Base-by-base conservation (phyloP, 2,329 filamentous ascomycete genomes). In the Aplosporella prunicola region DNA sequence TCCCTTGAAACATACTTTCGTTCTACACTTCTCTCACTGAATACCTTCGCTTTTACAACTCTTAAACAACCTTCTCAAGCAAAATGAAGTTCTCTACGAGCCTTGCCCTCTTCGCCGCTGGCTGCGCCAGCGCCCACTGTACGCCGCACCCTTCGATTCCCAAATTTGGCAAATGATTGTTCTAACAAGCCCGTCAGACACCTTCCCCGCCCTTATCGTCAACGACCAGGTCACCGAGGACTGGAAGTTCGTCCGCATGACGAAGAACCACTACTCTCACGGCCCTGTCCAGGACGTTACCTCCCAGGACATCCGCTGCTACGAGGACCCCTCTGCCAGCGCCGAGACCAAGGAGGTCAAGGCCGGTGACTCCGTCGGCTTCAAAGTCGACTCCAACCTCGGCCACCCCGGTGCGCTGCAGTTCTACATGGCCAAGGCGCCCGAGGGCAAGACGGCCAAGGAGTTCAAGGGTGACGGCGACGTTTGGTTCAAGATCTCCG, bases 341-440 rank as follows among this genome's bases (percentile, higher is more conserved):
- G 29, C 23, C 18, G 40, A 41, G 20, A 54, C 53, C 15, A 42
- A 48, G 29, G 47, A 34, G 9, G 55, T 57, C 4, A 49, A 47
- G 9, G 55, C 56, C 3, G 57, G 57, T 9, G 45, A 44, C 29
- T 49, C 39, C n/a, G 50, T 60, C 2, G 46, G 45, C 15, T 60
- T 59, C 52, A 57, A 50, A 20, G 49, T 51, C 2, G 45, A 32
- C 13, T 47, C 51, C 9, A 49, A 49, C 23, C 53, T 60, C 35
- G 54, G 51, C 38, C 57, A 59, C 38, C 56, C 49, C 4, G 57
- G 57, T 2, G 55, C 57, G 1, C 41, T 60, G 8, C 55, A 57
- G 35, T 60, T 60, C 42, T 60, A 60, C 47, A 50, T 61, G 42
- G 57, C 58, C 11, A 56, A 58, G 41, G 58, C 53, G 10, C 42